These are phyloP conservation scores for Annulohypoxylon bovei DNA, from an alignment of 495 filamentous ascomycete species.

Conservation along the genomic window DNA sequence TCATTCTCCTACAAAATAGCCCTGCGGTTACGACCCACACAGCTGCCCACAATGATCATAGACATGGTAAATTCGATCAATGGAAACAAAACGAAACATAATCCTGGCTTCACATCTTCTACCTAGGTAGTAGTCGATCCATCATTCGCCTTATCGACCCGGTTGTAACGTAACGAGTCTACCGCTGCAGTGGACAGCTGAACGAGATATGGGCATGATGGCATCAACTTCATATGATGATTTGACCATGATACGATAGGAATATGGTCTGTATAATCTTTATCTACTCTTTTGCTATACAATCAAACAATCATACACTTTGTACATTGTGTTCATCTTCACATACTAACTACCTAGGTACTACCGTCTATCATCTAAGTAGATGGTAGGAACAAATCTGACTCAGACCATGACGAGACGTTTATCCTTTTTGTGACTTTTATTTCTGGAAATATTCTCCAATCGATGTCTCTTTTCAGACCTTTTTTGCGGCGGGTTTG, in stretches of 20 bases:
- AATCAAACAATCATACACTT: neutral
- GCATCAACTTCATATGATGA: neutral
- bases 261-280: neutral
- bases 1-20: constrained; percentile 12
- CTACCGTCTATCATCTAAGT: no score
- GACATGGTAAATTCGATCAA: constrained; percentile 15
- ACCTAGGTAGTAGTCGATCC: neutral
- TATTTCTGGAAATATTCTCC: neutral
- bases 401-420: neutral
- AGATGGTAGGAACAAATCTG: neutral
- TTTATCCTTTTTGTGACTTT: neutral
- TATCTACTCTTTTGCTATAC: neutral
- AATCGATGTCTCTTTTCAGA: neutral
- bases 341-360: neutral
- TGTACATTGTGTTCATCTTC: neutral
- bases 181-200: neutral
- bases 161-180: neutral
- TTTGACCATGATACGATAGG: neutral
- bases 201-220: neutral
- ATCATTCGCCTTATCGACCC: constrained; percentile 9
- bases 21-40: constrained; percentile 10
- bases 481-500: constrained; percentile 7
- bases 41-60: constrained; percentile 20
- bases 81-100: constrained; percentile 37
- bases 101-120: neutral